Conservation (phyloP, 2,329 filamentous ascomycete genomes). For the Diaporthe citri region DNA sequence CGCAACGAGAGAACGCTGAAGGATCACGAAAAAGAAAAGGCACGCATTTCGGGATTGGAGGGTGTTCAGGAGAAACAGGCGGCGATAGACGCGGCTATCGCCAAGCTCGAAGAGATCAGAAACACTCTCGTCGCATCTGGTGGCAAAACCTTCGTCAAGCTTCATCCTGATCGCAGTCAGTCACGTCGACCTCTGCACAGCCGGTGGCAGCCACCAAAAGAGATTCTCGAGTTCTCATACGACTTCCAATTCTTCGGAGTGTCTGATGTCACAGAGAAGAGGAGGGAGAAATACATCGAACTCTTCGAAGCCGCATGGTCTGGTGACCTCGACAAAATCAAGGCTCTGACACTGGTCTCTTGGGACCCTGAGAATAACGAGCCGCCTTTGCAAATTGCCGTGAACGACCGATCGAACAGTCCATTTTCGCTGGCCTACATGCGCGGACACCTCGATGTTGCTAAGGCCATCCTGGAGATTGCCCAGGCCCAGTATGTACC, state of each 20-base stretch:
- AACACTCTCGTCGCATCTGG: constrained; percentile 65
- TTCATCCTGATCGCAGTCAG: constrained; percentile 67
- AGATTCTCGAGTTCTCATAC: constrained; percentile 58
- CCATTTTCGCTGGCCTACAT: constrained; percentile 79
- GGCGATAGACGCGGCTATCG: constrained; percentile 64
- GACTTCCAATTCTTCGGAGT: constrained; percentile 65
- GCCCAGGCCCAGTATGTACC: constrained; percentile 76
- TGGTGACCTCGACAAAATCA: constrained; percentile 76
- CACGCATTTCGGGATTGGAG: constrained; percentile 47
- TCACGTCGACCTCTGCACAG: constrained; percentile 36
- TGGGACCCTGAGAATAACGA: constrained; percentile 68
- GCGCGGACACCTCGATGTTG: constrained; percentile 73
- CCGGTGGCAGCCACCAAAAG: constrained; percentile 34
- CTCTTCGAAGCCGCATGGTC: constrained; percentile 81
- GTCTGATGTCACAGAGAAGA: constrained; percentile 67
- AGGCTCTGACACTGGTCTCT: constrained; percentile 69
- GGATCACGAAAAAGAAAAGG: constrained; percentile 51
- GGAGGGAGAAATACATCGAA: constrained; percentile 70
- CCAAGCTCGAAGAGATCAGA: constrained; percentile 68
- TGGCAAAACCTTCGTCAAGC: constrained; percentile 75
- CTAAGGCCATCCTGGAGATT: constrained; percentile 78
- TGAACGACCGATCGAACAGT: constrained; percentile 61
- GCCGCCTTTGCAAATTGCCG: constrained; percentile 73
- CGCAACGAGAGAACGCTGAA: constrained; percentile 50
- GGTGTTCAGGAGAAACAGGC: constrained; percentile 65